Evolutionary conservation across 176 grass and related monocot species (phyloP).

Genomic region (Lolium rigidum): DNA sequence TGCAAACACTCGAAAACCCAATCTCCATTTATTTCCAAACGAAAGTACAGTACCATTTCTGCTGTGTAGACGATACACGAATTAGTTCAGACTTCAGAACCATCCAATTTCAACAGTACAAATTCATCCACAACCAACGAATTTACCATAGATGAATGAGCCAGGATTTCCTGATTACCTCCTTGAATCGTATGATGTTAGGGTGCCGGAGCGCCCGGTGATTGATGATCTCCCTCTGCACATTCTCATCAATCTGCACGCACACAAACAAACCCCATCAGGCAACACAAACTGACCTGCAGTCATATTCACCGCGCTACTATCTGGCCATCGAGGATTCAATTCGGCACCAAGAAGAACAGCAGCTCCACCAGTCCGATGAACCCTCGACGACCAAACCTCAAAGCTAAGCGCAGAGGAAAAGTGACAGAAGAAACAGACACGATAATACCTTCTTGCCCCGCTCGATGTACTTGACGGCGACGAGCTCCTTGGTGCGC

Average conservation of each 20-base stretch:
- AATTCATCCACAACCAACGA: background rate
- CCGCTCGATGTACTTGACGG: conserved; percentile 98
- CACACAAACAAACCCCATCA: conserved; percentile 6
- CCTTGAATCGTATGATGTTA: conserved; percentile 89
- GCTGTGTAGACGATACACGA: background rate
- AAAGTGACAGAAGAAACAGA: background rate
- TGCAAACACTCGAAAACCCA: background rate
- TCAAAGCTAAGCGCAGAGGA: conserved; percentile 13
- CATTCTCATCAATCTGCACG: conserved; percentile 92
- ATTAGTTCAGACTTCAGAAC: background rate
- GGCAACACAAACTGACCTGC: background rate
- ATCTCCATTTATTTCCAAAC: background rate
- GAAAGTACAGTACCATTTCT: background rate
- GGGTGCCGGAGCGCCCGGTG: conserved; percentile 84
- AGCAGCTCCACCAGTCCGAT: background rate
- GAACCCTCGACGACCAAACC: background rate
- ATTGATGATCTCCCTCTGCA: conserved; percentile 98
- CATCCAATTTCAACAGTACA: background rate
- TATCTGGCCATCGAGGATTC: background rate
- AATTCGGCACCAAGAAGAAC: background rate
- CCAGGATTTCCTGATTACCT: conserved; percentile 53
- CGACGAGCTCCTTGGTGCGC: conserved; percentile 81
- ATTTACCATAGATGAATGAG: background rate
- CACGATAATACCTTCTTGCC: conserved; percentile 71
- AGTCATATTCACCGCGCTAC: background rate